These are phyloP conservation scores for Trichoderma sp. DNA, from an alignment of 2,329 filamentous ascomycete genomes.

Conservation along the genomic window DNA sequence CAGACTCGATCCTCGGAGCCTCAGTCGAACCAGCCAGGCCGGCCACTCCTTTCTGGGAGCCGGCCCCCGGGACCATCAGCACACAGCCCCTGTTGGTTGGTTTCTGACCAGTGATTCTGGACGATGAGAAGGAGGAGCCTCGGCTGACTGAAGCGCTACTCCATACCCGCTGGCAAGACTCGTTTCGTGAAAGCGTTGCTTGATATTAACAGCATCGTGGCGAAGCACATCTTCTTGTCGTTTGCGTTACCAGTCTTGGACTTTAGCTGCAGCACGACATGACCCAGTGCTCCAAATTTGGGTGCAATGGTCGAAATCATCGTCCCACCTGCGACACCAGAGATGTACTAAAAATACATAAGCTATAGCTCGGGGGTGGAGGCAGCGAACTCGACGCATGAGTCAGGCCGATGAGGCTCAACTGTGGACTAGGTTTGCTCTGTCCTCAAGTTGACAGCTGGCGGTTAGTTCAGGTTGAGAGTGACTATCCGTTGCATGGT, in stretches of 20 bases:
- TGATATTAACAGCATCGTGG: not conserved
- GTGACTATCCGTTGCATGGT: no score
- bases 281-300: not conserved
- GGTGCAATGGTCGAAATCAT: not conserved
- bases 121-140: no score
- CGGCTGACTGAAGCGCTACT: no score
- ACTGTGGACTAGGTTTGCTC: not conserved
- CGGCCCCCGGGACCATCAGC: not conserved
- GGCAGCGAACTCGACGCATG: not conserved
- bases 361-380: slow-evolving; percentile 2
- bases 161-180: not conserved
- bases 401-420: slow-evolving; percentile 9
- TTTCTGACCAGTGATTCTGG: not conserved
- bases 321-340: not conserved
- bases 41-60: not conserved
- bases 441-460: not conserved
- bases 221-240: slow-evolving; percentile 8
- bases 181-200: not conserved
- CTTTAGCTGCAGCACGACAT: slow-evolving; percentile 18
- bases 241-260: not conserved
- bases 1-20: slow-evolving; percentile 20
- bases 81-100: not conserved
- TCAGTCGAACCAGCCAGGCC: not conserved
- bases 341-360: slow-evolving; percentile 21
- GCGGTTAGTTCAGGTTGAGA: not conserved